These are phyloP conservation scores for Adansonia madagascariensis DNA, from an alignment of 441 rosid species.

Conservation along the genomic window DNA sequence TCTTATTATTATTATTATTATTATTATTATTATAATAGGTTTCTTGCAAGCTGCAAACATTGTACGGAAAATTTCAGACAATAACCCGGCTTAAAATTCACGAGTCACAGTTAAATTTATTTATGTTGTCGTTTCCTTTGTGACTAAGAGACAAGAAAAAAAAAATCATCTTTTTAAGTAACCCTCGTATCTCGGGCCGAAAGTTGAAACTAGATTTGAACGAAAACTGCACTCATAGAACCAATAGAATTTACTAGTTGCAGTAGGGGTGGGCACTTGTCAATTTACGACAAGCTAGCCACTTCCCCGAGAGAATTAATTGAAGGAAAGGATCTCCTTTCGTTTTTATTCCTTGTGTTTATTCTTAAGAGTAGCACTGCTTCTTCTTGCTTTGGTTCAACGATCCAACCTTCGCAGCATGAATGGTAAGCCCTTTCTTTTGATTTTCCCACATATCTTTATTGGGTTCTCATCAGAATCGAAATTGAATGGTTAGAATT, in stretches of 20 bases:
- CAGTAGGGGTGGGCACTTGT: not conserved
- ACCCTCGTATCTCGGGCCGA: not conserved
- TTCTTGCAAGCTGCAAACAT: not conserved
- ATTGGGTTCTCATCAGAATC: not conserved
- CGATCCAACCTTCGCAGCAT: not conserved
- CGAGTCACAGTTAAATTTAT: not conserved
- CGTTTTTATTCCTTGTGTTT: not conserved
- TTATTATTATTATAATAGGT: no score
- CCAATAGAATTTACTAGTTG: not conserved
- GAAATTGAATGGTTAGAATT: not conserved
- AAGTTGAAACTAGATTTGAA: not conserved
- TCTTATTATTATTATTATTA: no score
- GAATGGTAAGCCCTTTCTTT: not conserved
- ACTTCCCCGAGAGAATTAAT: not conserved
- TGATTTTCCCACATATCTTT: not conserved
- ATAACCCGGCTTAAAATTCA: not conserved
- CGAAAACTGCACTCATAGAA: not conserved
- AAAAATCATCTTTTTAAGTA: not conserved
- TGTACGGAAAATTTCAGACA: not conserved
- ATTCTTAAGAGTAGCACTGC: not conserved
- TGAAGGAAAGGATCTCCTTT: slow-evolving; percentile 1
- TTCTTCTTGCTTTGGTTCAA: slow-evolving; percentile 16
- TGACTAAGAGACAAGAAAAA: not conserved
- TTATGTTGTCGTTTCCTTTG: not conserved
- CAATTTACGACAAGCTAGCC: not conserved